Conservation (phyloP, 2,329 filamentous ascomycete species). For the Diaporthe citriasiana region DNA sequence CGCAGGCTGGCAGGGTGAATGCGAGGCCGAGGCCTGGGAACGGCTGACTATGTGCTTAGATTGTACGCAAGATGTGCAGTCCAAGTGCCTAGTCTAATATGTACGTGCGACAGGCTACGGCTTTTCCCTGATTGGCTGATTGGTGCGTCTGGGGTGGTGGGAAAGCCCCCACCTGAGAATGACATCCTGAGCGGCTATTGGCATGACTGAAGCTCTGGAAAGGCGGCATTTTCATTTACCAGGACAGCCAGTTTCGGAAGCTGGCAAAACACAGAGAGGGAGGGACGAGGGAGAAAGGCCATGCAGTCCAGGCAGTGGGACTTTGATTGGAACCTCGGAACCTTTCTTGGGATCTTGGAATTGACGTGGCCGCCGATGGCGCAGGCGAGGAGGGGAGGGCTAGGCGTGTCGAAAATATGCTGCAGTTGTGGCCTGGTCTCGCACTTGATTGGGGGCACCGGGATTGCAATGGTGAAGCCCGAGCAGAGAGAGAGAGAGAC, state of each 20-base stretch:
- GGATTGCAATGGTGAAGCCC: slow-evolving; percentile 26
- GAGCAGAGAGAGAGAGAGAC: slow-evolving; percentile 1
- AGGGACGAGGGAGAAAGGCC: neutral
- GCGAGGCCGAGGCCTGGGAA: slow-evolving; percentile 29
- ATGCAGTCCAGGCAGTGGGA: neutral
- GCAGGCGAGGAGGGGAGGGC: slow-evolving; percentile 11
- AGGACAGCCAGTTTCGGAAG: slow-evolving; percentile 1
- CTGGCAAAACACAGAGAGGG: neutral
- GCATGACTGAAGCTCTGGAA: neutral
- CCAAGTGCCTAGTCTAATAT: neutral
- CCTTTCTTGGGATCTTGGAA: neutral
- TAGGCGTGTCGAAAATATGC: neutral
- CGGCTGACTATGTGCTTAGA: slow-evolving; percentile 22
- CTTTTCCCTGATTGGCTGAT: slow-evolving; percentile 24
- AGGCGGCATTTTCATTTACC: slow-evolving; percentile 23
- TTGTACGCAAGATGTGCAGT: neutral
- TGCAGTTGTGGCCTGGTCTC: slow-evolving; percentile 20
- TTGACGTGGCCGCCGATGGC: slow-evolving; percentile 31
- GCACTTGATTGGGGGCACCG: slow-evolving; percentile 18
- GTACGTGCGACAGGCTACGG: slow-evolving; percentile 13
- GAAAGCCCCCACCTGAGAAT: neutral
- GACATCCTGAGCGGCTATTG: slow-evolving; percentile 27
- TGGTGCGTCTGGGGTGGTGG: slow-evolving; percentile 5
- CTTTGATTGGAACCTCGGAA: slow-evolving; percentile 1
- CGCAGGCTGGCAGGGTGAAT: slow-evolving; percentile 14